Base-by-base conservation (phyloP, 2,329 filamentous ascomycete species). In the Curvularia sp. region DNA sequence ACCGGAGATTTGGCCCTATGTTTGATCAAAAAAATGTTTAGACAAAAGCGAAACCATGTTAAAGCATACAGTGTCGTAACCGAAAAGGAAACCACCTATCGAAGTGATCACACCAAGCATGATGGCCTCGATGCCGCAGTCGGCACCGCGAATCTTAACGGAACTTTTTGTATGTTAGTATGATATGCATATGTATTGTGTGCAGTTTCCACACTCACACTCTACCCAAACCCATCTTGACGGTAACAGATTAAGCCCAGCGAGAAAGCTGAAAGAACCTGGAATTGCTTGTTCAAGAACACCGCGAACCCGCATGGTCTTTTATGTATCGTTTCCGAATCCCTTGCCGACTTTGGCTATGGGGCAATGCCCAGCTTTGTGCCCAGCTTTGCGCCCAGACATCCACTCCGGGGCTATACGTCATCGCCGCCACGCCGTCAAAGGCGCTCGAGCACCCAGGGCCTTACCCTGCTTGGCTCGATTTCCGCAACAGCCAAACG, bases 21-120 rank as follows among this genome's bases (percentile, higher is more conserved):
- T 8, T 49, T 22, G 26, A 38, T 47, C 10, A 52, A 53, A n/a
- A 26, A 28, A 5, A 18, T 41, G 31, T 15, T 20, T 39, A 13
- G 7, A 22, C 26, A 15, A 22, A 48, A 9, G 39, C 28, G 28
- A 8, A 22, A n/a, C 15, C 13, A 3, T 8, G 24, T 18, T 26
- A 7, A n/a, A 33, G 18, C 62, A 20, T 67, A 68, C 86, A 9
- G 85, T 88, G 64, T 88, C 86, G 64, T 87, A 88, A 48, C 86
- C 86, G 71, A 87, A 88, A 60, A 88, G 81, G 72, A 86, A 86
- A 48, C 85, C 86, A 60, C 86, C 86, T 41, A 88, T 82, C 44
- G 82, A 84, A 43, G 85, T 85, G 42, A 83, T 78, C 33, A 81
- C 74, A 44, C 83, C 84, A 28, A 87, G 84, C 79, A 91, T 77